Base-by-base conservation (phyloP, 2,329 filamentous ascomycete genomes). In the Penicillium palitans region DNA sequence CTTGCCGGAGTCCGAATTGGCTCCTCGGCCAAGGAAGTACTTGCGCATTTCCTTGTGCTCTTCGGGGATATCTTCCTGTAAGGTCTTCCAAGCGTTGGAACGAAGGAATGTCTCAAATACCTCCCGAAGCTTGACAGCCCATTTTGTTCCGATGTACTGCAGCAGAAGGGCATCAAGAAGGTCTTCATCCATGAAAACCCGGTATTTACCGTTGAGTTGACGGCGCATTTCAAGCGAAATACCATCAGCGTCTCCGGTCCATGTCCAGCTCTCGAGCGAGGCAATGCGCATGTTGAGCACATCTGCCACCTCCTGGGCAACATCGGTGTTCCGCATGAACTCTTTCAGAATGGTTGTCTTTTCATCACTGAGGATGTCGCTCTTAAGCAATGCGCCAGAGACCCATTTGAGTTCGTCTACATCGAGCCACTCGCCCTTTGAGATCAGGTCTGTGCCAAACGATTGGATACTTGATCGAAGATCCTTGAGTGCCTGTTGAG, bases 151-250 rank as follows among this genome's bases (percentile, higher is more conserved):
- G 37, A 86, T 75, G 60, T 79, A 83, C 45, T 85, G 81, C 3
- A 85, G 68, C 25, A 86, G 75, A 8, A 86, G 76, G 2, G 81
- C 79, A 62, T 85, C 81, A 8, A 85, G 77, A 21, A 84, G 73
- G 60, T 87, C 84, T 62, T 84, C 82, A 50, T 86, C 82, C 76
- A 84, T 83, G 65, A 80, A 85, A 27, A 86, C 80, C 2, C 84
- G 77, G 66, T 87, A 87, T 59, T 83, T 82, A 3, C 82, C 82
- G 62, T 84, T 85, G 37, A 85, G 66, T 52, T 84, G 80, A 8
- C 81, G 78, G 37, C 82, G 77, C 75, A 81, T 79, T 46, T 82
- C 75, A 2, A 85, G 65, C 1, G 77, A 72, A 8, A 84, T 74
- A 4, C 75, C 78, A 5, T 72, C 70, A 2, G 71, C 66, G 17